Percentiles rank a stretch among this genome's conserved stretches.
phyloP scores from a whole-genome alignment of 176 grass and related monocot genomes.

The Leersia perrieri region DNA sequence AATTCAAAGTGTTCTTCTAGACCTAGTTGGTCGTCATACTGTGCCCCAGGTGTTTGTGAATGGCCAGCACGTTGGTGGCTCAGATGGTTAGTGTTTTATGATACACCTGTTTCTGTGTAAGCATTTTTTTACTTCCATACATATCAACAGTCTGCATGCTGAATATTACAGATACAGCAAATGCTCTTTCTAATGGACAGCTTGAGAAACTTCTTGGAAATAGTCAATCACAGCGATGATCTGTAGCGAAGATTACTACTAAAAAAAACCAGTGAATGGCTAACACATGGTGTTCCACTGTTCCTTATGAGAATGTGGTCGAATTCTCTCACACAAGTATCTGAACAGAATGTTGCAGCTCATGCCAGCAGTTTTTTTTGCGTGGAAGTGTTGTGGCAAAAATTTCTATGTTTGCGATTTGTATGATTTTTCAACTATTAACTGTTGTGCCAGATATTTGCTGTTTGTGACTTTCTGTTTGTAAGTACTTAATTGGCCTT shows the following conservation, averaged over 20 bases:
- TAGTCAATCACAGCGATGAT: slow-evolving; percentile 42
- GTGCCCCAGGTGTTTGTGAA: slow-evolving; percentile 96
- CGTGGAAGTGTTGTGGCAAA: slow-evolving; percentile 16
- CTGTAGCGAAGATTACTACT: background rate
- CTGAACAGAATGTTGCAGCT: slow-evolving; percentile 1
- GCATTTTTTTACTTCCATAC: background rate
- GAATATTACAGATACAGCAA: slow-evolving; percentile 49
- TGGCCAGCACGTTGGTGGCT: slow-evolving; percentile 83
- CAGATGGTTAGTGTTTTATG: slow-evolving; percentile 60
- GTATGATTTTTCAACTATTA: background rate
- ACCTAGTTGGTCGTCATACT: slow-evolving; percentile 70
- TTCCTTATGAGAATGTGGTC: background rate
- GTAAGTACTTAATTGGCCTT: background rate
- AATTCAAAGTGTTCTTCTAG: slow-evolving; percentile 84
- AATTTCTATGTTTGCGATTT: slow-evolving; percentile 9
- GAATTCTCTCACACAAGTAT: background rate
- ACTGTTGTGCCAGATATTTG: background rate
- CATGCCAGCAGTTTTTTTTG: background rate
- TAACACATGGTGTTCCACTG: background rate
- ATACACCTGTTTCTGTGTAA: background rate
- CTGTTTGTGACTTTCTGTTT: background rate
- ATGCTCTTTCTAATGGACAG: slow-evolving; percentile 53
- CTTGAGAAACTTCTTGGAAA: slow-evolving; percentile 73
- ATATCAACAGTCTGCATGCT: background rate
- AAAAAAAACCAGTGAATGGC: slow-evolving; percentile 11